Evolutionary conservation across 1,139 yeast genomes (phyloP).

Genomic region (Yamadazyma trypodendri): DNA sequence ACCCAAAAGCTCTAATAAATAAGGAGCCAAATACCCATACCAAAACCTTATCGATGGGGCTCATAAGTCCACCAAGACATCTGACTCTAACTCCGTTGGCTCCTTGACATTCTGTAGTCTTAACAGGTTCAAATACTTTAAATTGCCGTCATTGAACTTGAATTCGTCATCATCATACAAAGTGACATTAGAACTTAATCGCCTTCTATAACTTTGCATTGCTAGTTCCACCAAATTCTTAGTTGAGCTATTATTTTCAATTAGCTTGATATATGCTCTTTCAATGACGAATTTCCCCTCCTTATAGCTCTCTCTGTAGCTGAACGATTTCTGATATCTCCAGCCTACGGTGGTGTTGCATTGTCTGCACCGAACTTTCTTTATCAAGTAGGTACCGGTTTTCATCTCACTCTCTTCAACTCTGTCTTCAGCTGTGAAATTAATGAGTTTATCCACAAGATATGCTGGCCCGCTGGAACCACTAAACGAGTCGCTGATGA

Average conservation of each 20-base stretch:
- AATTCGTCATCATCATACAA: slow-evolving; percentile 17
- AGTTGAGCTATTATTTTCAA: slow-evolving; percentile 28
- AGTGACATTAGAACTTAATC: slow-evolving; percentile 20
- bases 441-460: slow-evolving; percentile 50
- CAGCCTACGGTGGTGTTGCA: slow-evolving; percentile 70
- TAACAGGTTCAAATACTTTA: slow-evolving; percentile 16
- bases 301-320: slow-evolving; percentile 61
- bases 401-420: slow-evolving; percentile 51
- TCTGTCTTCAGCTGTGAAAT: slow-evolving; percentile 31
- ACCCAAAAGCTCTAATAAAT: slow-evolving; percentile 1
- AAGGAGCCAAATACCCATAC: not conserved
- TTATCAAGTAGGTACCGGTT: slow-evolving; percentile 70
- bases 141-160: slow-evolving; percentile 12
- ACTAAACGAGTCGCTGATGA: slow-evolving; percentile 49
- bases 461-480: slow-evolving; percentile 56
- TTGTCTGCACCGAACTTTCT: slow-evolving; percentile 64
- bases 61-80: slow-evolving; percentile 16
- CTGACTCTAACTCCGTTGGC: slow-evolving; percentile 11
- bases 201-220: slow-evolving; percentile 27
- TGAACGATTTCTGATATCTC: slow-evolving; percentile 66
- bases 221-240: slow-evolving; percentile 29
- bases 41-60: too few relatives aligned
- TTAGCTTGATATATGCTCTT: slow-evolving; percentile 26
- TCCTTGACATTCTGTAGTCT: slow-evolving; percentile 16
- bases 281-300: slow-evolving; percentile 81